Percentiles rank a stretch among this genome's conserved stretches.
phyloP scores from a whole-genome alignment of 2,329 filamentous ascomycete species.

The Metarhizium rileyi region DNA sequence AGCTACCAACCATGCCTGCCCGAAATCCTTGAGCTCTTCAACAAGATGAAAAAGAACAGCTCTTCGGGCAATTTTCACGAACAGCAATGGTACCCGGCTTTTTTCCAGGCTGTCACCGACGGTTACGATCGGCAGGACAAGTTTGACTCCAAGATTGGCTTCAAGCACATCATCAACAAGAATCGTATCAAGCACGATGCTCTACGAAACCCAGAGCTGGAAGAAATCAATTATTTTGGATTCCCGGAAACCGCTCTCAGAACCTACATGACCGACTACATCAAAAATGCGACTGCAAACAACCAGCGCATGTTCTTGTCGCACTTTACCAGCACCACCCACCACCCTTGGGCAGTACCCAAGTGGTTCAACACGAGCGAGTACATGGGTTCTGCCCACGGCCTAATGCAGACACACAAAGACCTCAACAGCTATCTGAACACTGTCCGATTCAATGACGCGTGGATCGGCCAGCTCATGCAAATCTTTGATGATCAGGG shows the following conservation, averaged over 20 bases:
- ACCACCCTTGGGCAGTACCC: constrained; percentile 21
- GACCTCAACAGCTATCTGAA: constrained; percentile 22
- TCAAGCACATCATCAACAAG: constrained; percentile 12
- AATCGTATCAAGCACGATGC: constrained; percentile 9
- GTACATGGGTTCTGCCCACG: constrained; percentile 13
- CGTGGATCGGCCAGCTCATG: constrained; percentile 22
- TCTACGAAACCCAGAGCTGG: neutral
- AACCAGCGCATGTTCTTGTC: constrained; percentile 22
- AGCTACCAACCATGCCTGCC: constrained; percentile 36
- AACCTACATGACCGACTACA: constrained; percentile 20
- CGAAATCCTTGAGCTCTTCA: constrained; percentile 23
- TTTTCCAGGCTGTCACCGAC: constrained; percentile 21
- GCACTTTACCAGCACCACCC: constrained; percentile 23
- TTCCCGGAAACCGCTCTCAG: constrained; percentile 20
- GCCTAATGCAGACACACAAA: constrained; percentile 9
- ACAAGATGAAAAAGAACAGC: constrained; percentile 11
- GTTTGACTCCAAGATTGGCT: constrained; percentile 12
- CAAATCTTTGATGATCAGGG: constrained; percentile 21
- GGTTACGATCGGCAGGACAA: constrained; percentile 20
- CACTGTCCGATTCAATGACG: constrained; percentile 20
- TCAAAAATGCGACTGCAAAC: constrained; percentile 15
- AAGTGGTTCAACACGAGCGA: constrained; percentile 12
- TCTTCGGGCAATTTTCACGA: constrained; percentile 12
- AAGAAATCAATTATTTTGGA: constrained; percentile 24
- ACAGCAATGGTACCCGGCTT: constrained; percentile 20